Evolutionary conservation across 2,329 filamentous ascomycete genomes (phyloP), one percentile per base, ranked within the genome.

Genomic region (Venturia oleaginea): DNA sequence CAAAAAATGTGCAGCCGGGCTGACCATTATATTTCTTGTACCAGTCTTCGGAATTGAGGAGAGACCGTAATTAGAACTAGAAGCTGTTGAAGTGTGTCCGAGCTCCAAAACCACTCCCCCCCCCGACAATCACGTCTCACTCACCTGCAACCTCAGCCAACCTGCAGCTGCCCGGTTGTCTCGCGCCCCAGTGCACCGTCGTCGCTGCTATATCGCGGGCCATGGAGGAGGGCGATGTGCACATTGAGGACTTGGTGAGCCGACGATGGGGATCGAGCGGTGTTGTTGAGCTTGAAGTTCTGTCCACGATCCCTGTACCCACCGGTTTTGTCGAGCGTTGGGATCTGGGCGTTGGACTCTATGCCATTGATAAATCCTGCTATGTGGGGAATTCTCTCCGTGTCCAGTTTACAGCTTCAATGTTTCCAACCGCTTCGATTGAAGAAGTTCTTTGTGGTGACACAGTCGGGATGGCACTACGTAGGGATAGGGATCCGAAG

Each of bases 51-150:
- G 51, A 19, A 32, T 34, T 57, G 51, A 34, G 51, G 51, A 57
- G 27, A 57, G 27, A 57, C 51, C 30, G 51, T 57, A 57, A 57
- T 57, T 57, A 57, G 51, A 57, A 57, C 34, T 57, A 57, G 51
- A 34, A 57, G 27, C 51, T 34, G 30, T 57, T 57, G 51, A 57
- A 57, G 11, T 19, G 13, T n/a, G 51, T 57, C 51, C 51, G 30
- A 57, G 51, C 51, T 57, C 7, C 30, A 8, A 32, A 19, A 34
- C 51, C 27, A 57, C 51, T 11, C 4, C 43, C 19, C 15, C 19
- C 51, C 51, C 51, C 51, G 51, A 57, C 51, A 19, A 34, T 57
- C 15, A 34, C 51, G 51, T 57, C 51, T 57, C 51, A 57, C 51
- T 34, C 13, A n/a, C 30, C 46, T 51, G 46, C 46, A 51, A 51